Evolutionary conservation across 257 asterid species (phyloP).

Genomic region (Thymus quinquecostatus): DNA sequence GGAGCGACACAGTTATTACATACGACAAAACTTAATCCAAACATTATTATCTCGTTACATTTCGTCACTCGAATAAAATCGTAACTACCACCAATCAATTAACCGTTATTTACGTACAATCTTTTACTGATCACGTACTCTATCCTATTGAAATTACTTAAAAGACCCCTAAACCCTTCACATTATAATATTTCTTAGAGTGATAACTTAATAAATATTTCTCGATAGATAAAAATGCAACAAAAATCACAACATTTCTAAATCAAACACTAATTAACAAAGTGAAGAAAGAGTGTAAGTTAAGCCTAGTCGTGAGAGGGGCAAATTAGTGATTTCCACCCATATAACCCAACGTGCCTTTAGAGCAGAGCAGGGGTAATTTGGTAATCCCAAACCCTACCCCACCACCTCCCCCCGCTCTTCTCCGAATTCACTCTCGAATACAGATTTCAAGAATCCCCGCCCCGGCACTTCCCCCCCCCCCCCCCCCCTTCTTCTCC

Average conservation of each 20-base stretch:
- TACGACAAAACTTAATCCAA: no score
- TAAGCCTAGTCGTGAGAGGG: not conserved
- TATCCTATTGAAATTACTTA: no score
- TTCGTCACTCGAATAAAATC: no score
- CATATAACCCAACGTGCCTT: not conserved
- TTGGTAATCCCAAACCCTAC: conserved; percentile 36
- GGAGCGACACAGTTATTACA: no score
- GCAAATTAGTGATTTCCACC: not conserved
- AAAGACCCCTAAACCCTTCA: no score
- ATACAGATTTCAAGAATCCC: conserved; percentile 38
- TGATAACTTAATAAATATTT: no score
- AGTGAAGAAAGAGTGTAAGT: not conserved
- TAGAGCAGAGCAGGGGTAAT: conserved; percentile 23
- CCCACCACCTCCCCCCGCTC: conserved; percentile 28
- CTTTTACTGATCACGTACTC: no score
- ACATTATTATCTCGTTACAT: no score
- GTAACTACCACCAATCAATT: no score
- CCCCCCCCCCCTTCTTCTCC: not conserved
- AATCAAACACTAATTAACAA: not conserved
- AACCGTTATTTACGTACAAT: no score
- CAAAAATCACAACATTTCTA: no score
- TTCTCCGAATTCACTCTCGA: conserved; percentile 25
- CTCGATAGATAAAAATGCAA: not conserved
- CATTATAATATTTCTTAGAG: no score
- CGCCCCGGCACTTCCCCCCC: conserved; percentile 31